These are phyloP conservation scores for Xanthoconium separans DNA, from an alignment of 1,284 basidiomycete genomes.

Conservation along the genomic window DNA sequence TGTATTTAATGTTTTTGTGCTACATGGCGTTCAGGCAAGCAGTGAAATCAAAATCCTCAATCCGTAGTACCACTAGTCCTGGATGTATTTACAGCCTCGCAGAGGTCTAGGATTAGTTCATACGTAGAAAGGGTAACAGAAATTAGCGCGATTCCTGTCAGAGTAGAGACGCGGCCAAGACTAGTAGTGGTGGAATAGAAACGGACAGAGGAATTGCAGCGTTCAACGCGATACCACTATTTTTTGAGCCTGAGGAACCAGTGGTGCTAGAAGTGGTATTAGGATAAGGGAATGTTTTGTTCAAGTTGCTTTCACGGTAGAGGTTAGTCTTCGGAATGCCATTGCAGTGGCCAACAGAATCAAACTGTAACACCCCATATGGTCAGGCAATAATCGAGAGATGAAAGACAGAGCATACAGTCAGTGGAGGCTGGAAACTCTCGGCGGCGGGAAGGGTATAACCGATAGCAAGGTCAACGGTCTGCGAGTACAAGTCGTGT, in stretches of 20 bases:
- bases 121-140: constrained; percentile 4
- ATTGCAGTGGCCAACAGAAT: constrained; percentile 65
- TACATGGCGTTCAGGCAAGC: constrained; percentile 4
- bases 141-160: constrained; percentile 11
- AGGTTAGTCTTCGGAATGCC: constrained; percentile 52
- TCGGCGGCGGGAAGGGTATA: constrained; percentile 79
- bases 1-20: too few species aligned
- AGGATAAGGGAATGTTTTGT: constrained; percentile 55
- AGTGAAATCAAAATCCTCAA: constrained; percentile 1
- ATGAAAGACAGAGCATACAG: constrained; percentile 38
- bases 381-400: background rate
- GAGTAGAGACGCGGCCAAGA: constrained; percentile 13
- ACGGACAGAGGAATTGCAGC: constrained; percentile 14
- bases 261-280: constrained; percentile 20
- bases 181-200: constrained; percentile 13
- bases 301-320: constrained; percentile 65
- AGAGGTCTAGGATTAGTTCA: constrained; percentile 24
- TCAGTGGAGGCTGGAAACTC: constrained; percentile 58
- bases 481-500: constrained; percentile 84
- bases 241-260: constrained; percentile 7
- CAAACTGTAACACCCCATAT: constrained; percentile 40
- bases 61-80: constrained; percentile 10
- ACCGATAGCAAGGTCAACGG: constrained; percentile 85
- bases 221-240: constrained; percentile 11
- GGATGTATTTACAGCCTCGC: constrained; percentile 24